Conservation (phyloP, 2,329 filamentous ascomycete species). For the Neofusicoccum sp. region DNA sequence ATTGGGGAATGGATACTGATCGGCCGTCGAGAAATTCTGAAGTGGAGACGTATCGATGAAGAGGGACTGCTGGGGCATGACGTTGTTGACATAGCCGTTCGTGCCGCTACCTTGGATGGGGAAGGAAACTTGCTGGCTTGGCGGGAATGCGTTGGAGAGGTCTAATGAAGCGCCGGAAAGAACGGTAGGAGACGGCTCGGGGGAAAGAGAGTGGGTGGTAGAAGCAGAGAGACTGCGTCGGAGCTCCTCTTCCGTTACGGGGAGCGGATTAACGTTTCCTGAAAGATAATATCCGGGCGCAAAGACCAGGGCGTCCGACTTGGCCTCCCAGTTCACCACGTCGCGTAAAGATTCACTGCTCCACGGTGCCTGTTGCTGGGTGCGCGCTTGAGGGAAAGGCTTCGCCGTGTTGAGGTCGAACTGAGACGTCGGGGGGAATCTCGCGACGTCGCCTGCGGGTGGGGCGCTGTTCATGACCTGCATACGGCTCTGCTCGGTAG, state of each 20-base stretch:
- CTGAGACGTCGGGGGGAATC: neutral
- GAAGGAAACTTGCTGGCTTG: conserved; percentile 6
- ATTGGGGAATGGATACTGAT: conserved; percentile 2
- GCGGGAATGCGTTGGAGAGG: neutral
- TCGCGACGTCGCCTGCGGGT: neutral
- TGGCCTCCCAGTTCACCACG: conserved; percentile 12
- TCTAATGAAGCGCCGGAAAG: neutral
- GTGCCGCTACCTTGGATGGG: neutral
- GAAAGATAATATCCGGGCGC: conserved; percentile 7
- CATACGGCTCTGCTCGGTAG: neutral
- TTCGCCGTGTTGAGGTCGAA: conserved; percentile 8
- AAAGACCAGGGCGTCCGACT: conserved; percentile 10
- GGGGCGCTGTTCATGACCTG: conserved; percentile 1
- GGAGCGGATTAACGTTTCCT: neutral
- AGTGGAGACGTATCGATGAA: conserved; percentile 15
- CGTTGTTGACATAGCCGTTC: neutral
- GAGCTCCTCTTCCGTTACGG: conserved; percentile 14
- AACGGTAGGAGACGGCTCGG: conserved; percentile 6
- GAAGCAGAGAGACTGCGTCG: conserved; percentile 13
- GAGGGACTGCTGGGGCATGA: conserved; percentile 5
- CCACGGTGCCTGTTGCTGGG: conserved; percentile 9
- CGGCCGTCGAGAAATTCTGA: neutral
- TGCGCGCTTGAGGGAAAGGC: neutral
- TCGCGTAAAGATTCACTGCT: conserved; percentile 5
- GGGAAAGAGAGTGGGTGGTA: conserved; percentile 11